Evolutionary conservation across 495 filamentous ascomycete species (phyloP).

Genomic region (Annulohypoxylon maeteangense): DNA sequence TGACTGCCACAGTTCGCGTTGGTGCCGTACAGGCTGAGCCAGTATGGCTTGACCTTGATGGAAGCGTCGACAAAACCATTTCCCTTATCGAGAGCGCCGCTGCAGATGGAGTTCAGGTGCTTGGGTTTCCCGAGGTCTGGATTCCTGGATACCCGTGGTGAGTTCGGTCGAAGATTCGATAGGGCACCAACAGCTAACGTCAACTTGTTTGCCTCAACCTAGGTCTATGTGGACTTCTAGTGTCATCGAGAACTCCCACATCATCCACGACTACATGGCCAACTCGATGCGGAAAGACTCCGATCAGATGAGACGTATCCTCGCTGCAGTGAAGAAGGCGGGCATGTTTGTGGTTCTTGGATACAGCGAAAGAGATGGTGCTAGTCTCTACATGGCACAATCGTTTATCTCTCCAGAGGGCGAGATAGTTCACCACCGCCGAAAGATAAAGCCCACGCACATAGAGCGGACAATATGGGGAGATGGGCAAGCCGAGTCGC

Average conservation of each 20-base stretch:
- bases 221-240: constrained; percentile 51
- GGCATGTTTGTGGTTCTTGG: constrained; percentile 62
- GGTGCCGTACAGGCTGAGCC: constrained; percentile 66
- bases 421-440: constrained; percentile 56
- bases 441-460: constrained; percentile 70
- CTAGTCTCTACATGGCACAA: constrained; percentile 67
- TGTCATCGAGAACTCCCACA: constrained; percentile 55
- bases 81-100: constrained; percentile 63
- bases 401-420: constrained; percentile 60
- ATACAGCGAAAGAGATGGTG: constrained; percentile 60
- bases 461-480: constrained; percentile 71
- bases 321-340: constrained; percentile 52
- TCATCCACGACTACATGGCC: constrained; percentile 59
- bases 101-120: constrained; percentile 59
- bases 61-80: constrained; percentile 63
- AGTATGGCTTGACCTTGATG: constrained; percentile 64
- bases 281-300: constrained; percentile 61
- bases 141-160: constrained; percentile 67
- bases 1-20: constrained; percentile 49
- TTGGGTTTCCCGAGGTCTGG: constrained; percentile 67
- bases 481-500: constrained; percentile 58
- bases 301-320: constrained; percentile 61
- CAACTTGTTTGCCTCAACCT: constrained; percentile 36
- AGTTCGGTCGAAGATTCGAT: constrained; percentile 54
- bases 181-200: constrained; percentile 33